Conservation (phyloP, 441 rosid genomes). For the Erodium trifolium region DNA sequence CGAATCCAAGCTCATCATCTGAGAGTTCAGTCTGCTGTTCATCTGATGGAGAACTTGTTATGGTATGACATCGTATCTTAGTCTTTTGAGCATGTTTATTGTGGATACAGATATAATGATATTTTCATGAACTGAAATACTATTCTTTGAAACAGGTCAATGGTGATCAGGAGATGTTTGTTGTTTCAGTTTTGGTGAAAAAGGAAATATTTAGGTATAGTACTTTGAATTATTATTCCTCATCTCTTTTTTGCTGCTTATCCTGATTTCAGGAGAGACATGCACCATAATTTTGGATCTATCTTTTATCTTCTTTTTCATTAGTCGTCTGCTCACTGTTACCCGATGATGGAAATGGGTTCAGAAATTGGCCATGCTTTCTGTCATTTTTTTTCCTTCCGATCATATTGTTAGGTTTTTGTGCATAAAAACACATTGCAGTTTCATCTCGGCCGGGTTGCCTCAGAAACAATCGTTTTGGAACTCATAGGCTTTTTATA, state of each 20-base stretch:
- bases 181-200: constrained; percentile 48
- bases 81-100: constrained; percentile 14
- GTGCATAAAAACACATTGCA: not conserved
- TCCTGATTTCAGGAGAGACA: not conserved
- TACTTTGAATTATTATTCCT: not conserved
- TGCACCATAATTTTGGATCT: not conserved
- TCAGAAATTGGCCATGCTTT: not conserved
- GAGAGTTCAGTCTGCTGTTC: constrained; percentile 54
- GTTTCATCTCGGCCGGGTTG: not conserved
- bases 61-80: constrained; percentile 38
- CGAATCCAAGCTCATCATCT: constrained; percentile 38
- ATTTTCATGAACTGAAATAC: constrained; percentile 9
- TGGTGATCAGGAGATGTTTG: constrained; percentile 64
- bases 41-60: constrained; percentile 60
- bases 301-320: not conserved
- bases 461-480: not conserved
- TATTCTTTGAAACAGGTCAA: constrained; percentile 44
- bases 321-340: not conserved
- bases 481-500: not conserved
- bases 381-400: not conserved
- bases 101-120: not conserved
- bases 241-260: not conserved
- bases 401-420: not conserved
- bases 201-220: constrained; percentile 52
- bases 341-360: not conserved